Percentiles rank a stretch among this genome's conserved stretches.
These are phyloP conservation scores for Thymus quinquecostatus DNA, from an alignment of 257 asterid species.

Conservation along the genomic window DNA sequence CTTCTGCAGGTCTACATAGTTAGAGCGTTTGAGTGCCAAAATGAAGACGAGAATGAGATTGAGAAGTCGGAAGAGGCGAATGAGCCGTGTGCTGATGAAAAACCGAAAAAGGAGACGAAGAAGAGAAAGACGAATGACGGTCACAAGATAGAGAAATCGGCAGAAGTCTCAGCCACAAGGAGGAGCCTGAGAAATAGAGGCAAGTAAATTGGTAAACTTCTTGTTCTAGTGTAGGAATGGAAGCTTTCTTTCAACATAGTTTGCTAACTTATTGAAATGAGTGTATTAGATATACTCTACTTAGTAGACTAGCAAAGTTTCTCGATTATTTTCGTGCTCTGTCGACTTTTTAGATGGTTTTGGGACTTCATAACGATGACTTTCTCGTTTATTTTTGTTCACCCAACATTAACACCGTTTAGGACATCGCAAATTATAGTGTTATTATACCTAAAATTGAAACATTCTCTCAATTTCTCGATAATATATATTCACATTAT, in stretches of 20 bases:
- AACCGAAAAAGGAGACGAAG: constrained; percentile 12
- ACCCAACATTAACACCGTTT: no score
- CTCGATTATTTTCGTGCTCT: no score
- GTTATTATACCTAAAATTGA: no score
- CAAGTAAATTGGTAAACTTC: not conserved
- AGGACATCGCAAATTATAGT: no score
- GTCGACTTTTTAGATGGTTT: no score
- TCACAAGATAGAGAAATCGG: constrained; percentile 27
- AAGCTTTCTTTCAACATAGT: not conserved
- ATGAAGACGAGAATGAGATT: constrained; percentile 16
- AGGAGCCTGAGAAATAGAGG: constrained; percentile 51
- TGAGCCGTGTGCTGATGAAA: not conserved
- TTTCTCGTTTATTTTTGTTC: no score
- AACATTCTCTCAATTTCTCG: no score
- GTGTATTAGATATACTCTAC: no score
- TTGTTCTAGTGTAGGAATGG: not conserved
- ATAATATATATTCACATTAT: no score
- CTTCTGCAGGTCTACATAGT: constrained; percentile 63
- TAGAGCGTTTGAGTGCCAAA: constrained; percentile 47
- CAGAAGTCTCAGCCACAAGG: constrained; percentile 32
- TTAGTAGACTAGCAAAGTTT: no score
- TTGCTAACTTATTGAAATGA: not conserved
- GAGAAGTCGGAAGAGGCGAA: constrained; percentile 35
- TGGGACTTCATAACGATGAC: no score
- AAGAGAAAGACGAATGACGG: not conserved